Evolutionary conservation across 768 basidiomycete species (phyloP), one percentile per base, ranked within the genome.

Genomic region (Pleurotus ostreatus): DNA sequence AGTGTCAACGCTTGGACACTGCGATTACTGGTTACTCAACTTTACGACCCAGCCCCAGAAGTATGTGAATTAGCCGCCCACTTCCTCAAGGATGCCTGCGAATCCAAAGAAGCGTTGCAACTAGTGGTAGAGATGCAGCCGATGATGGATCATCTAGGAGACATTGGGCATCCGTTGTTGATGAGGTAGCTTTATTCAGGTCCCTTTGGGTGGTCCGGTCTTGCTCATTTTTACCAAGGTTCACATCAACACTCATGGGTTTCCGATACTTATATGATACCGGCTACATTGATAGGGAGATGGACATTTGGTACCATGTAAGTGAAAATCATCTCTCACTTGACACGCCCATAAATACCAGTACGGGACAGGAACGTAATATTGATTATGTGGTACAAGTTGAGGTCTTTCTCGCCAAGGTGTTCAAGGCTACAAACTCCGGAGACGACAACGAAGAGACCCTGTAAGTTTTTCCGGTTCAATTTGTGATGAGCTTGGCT

Each of bases 301-400:
- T 99, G 82, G 94, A 98, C 60, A 82, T 85, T 61, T 99, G 97
- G 97, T 92, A 96, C 65, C 85, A 93, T 68, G 96, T 95, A 65
- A 63, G 88, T 66, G 25, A 34, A 34, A 34, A 9, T 11, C 30
- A 8, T 26, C 13, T 52, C 18, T 16, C 34, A 16, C 8, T 49
- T n/a, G 1, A 12, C 15, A 47, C 8, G 8, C 11, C 30, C 30
- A 11, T 34, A 34, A 34, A 34, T 34, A 34, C 30, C 1, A 34
- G 30, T 11, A 34, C 11, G 30, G 11, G 56, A 34, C 63, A 98
- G 96, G 92, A 94, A 68, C 90, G 94, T 26, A 99, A 99, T 63
- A 78, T 91, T 2, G 85, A 88, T 52, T 99, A 98, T 66, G 93
- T 94, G 5, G 86, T 98, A 15, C 88, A 96, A 65, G 88, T 96